Evolutionary conservation across 768 basidiomycete genomes (phyloP).

Genomic region (Suillus tomentosus): DNA sequence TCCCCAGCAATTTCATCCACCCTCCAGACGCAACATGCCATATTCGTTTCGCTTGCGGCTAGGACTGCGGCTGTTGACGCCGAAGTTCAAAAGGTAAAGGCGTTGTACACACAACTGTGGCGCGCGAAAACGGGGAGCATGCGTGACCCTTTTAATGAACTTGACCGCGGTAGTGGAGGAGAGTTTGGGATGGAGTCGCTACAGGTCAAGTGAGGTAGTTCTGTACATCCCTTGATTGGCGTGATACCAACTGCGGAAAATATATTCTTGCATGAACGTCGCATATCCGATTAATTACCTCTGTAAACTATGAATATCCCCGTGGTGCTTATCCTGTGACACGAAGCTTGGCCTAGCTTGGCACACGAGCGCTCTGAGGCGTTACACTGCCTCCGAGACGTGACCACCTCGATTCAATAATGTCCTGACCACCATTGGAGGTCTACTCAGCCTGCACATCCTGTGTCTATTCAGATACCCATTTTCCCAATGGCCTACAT

Average conservation of each 20-base stretch:
- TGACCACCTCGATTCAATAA: no score
- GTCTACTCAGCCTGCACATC: background rate
- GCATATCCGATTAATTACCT: background rate
- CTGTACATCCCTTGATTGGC: background rate
- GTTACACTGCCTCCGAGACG: background rate
- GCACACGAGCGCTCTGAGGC: background rate
- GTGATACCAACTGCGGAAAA: background rate
- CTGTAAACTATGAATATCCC: background rate
- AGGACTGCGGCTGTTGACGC: constrained; percentile 74
- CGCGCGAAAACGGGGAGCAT: constrained; percentile 78
- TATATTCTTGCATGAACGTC: background rate
- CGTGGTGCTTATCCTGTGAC: background rate
- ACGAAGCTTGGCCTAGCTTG: background rate
- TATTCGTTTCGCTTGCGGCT: constrained; percentile 74
- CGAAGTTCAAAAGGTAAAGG: constrained; percentile 77
- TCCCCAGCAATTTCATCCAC: constrained; percentile 68
- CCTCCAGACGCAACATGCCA: constrained; percentile 77
- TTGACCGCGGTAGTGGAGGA: constrained; percentile 38
- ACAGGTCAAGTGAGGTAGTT: constrained; percentile 20
- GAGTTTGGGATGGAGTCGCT: constrained; percentile 47
- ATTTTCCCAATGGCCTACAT: constrained; percentile 20
- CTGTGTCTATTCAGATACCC: background rate
- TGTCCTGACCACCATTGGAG: background rate
- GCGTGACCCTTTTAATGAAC: constrained; percentile 76
- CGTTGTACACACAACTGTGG: constrained; percentile 77